A percentile compares a stretch with the other conserved stretches of the same genome.
These are phyloP conservation scores for Limnanthes douglasii DNA, from an alignment of 345 rosid genomes.

Conservation along the genomic window DNA sequence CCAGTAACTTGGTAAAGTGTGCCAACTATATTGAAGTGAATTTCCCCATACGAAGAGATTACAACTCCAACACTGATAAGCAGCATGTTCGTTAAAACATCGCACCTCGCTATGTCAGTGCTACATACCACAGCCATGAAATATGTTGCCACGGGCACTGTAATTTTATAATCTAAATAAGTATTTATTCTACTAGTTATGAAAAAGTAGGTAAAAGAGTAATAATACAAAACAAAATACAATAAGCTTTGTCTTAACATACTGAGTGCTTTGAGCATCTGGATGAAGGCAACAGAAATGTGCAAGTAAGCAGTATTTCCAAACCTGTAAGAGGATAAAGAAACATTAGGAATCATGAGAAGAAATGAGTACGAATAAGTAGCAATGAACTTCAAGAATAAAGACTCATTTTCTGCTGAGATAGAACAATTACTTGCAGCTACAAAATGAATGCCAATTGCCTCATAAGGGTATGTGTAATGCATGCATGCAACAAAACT, in stretches of 20 bases:
- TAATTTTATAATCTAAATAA: slow-evolving; percentile 14
- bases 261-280: slow-evolving; percentile 97
- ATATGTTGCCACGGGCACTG: slow-evolving; percentile 98
- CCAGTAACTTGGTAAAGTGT: slow-evolving; percentile 91
- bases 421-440: too few species aligned
- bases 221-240: slow-evolving; percentile 1
- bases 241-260: slow-evolving; percentile 19
- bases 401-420: too few species aligned
- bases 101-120: slow-evolving; percentile 85
- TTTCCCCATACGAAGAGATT: slow-evolving; percentile 89
- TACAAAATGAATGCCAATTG: too few species aligned
- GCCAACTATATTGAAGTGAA: slow-evolving; percentile 78
- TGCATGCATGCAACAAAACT: too few species aligned
- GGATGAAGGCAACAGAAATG: slow-evolving; percentile 92
- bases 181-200: too few species aligned
- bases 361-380: not conserved
- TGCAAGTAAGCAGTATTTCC: slow-evolving; percentile 86
- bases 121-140: slow-evolving; percentile 75
- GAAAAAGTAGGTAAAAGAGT: too few species aligned
- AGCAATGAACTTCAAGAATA: not conserved
- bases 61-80: slow-evolving; percentile 96
- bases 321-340: slow-evolving; percentile 41
- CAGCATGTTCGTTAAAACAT: slow-evolving; percentile 85
- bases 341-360: slow-evolving; percentile 2
- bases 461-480: too few species aligned